Conservation (phyloP, 352 stramenopile species). For the Globisporangium yorkense region DNA sequence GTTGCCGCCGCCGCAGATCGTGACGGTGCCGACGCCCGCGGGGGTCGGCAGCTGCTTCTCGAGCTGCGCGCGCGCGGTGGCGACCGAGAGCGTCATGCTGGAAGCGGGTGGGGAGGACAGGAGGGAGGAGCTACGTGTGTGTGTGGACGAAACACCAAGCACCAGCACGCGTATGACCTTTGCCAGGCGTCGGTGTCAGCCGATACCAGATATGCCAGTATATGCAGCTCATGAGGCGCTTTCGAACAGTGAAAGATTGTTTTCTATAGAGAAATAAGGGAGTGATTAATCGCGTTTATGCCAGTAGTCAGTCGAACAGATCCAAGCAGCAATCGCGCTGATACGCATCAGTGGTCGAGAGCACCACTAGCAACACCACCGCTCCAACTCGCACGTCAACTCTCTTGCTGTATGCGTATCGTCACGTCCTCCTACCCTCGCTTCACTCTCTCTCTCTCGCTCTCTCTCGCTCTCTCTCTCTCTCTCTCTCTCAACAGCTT, state of each 20-base stretch:
- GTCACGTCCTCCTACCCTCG: background rate
- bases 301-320: too few species aligned
- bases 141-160: slow-evolving; percentile 3
- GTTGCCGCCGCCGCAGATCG: slow-evolving; percentile 91
- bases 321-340: too few species aligned
- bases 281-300: too few species aligned
- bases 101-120: background rate
- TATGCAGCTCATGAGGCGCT: too few species aligned
- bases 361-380: background rate
- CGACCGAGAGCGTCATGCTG: slow-evolving; percentile 73
- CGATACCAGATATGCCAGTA: too few species aligned
- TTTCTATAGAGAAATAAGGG: too few species aligned
- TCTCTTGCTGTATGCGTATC: background rate
- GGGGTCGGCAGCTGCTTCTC: slow-evolving; percentile 37
- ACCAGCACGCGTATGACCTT: background rate
- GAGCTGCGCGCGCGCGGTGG: slow-evolving; percentile 59
- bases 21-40: slow-evolving; percentile 55
- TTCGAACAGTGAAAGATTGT: too few species aligned
- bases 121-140: background rate
- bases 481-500: background rate
- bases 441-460: too few species aligned
- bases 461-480: background rate
- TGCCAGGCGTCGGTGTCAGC: background rate
- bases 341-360: background rate
- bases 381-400: too few species aligned